A percentile compares a stretch with the other conserved stretches of the same genome.
Conservation (phyloP, 306 rosid species). For the Adenanthera pavonina region DNA sequence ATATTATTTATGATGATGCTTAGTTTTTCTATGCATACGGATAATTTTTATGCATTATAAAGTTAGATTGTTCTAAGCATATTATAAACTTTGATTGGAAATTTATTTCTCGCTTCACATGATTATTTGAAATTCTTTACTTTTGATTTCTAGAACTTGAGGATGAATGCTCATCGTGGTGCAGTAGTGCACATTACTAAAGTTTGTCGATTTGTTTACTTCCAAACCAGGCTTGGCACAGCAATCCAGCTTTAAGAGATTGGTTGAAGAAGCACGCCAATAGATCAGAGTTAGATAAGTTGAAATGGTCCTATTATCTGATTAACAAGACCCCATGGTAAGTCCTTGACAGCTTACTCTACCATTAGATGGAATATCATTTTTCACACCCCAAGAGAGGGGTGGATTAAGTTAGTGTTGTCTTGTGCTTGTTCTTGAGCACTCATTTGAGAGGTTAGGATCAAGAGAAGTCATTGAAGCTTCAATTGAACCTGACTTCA, state of each 20-base stretch:
- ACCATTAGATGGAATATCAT: background rate
- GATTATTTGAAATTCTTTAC: background rate
- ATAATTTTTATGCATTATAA: slow-evolving; percentile 17
- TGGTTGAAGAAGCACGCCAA: slow-evolving; percentile 81
- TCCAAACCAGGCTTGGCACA: slow-evolving; percentile 71
- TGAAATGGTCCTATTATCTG: slow-evolving; percentile 89
- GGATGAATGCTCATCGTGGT: slow-evolving; percentile 16
- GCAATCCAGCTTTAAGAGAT: slow-evolving; percentile 81
- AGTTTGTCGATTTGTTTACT: slow-evolving; percentile 21
- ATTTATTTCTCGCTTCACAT: slow-evolving; percentile 23
- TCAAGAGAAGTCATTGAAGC: background rate
- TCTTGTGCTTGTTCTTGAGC: slow-evolving; percentile 13
- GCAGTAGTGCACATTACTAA: slow-evolving; percentile 33
- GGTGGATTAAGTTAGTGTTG: background rate
- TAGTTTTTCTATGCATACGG: slow-evolving; percentile 18
- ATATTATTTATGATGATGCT: slow-evolving; percentile 1
- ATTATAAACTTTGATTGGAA: slow-evolving; percentile 34
- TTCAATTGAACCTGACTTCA: background rate
- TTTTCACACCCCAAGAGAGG: background rate
- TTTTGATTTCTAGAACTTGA: slow-evolving; percentile 28
- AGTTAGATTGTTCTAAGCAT: slow-evolving; percentile 12
- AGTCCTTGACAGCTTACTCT: slow-evolving; percentile 39
- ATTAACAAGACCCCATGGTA: slow-evolving; percentile 92
- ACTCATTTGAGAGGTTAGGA: slow-evolving; percentile 15
- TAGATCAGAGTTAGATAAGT: slow-evolving; percentile 68